Conservation (phyloP, 176 grass and related monocot genomes). For the Rhipidocladum racemiflorum region DNA sequence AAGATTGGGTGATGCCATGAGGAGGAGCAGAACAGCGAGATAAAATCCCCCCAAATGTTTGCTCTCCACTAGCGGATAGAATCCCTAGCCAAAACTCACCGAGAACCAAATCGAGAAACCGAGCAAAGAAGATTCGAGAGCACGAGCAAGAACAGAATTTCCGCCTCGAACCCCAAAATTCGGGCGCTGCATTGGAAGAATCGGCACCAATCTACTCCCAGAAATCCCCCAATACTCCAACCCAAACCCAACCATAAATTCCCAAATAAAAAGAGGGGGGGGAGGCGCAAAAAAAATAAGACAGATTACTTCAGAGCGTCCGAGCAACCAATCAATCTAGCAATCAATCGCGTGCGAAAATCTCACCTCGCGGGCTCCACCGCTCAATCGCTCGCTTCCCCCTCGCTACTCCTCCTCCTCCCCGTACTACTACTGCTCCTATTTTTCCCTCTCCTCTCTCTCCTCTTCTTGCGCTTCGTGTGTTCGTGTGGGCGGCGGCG, state of each 20-base stretch:
- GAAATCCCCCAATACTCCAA: background rate
- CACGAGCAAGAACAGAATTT: background rate
- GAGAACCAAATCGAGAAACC: background rate
- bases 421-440: background rate
- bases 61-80: background rate
- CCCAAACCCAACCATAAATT: background rate
- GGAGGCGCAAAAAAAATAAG: background rate
- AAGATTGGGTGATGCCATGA: background rate
- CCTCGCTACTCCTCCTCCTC: background rate
- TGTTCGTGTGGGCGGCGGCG: background rate
- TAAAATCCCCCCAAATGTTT: background rate
- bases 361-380: slow-evolving; percentile 6
- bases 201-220: background rate
- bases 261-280: background rate
- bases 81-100: slow-evolving; percentile 21
- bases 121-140: background rate
- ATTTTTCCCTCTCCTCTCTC: background rate
- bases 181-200: background rate
- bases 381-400: background rate
- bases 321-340: background rate
- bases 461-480: background rate
- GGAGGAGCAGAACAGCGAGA: background rate
- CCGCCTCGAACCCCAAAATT: background rate
- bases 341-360: background rate
- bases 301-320: background rate